Percentiles rank a stretch among this genome's conserved stretches.
phyloP scores from a whole-genome alignment of 2,329 filamentous ascomycete species.

The Akanthomyces muscarius region DNA sequence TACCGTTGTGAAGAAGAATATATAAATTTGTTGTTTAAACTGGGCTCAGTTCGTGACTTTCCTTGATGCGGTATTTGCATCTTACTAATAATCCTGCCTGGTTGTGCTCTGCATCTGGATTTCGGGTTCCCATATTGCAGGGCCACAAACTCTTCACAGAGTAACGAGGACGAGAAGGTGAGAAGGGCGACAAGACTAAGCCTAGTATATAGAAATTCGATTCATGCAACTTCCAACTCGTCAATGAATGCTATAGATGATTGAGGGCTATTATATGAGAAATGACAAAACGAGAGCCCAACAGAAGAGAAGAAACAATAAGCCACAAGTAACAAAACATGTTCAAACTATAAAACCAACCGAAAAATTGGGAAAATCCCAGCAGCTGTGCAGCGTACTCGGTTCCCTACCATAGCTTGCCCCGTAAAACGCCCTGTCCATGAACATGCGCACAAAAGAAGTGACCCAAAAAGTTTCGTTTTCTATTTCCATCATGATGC shows the following conservation, averaged over 20 bases:
- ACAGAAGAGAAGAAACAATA: neutral
- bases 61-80: neutral
- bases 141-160: too few species aligned
- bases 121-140: too few species aligned
- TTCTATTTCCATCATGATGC: neutral
- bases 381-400: neutral
- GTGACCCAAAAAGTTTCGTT: neutral
- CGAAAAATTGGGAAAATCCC: neutral
- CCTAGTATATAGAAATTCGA: neutral
- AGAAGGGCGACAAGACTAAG: too few species aligned
- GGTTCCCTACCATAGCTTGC: neutral
- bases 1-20: slow-evolving; percentile 18
- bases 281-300: neutral
- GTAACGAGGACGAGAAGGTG: too few species aligned
- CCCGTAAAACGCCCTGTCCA: slow-evolving; percentile 6
- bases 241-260: neutral
- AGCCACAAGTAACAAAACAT: neutral
- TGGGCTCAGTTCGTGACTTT: neutral
- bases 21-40: slow-evolving; percentile 17
- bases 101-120: too few species aligned
- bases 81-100: too few species aligned
- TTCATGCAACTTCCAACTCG: neutral
- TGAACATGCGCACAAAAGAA: neutral
- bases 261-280: neutral
- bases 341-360: neutral